Conservation (phyloP, 441 rosid species). For the Erodium moschatum region DNA sequence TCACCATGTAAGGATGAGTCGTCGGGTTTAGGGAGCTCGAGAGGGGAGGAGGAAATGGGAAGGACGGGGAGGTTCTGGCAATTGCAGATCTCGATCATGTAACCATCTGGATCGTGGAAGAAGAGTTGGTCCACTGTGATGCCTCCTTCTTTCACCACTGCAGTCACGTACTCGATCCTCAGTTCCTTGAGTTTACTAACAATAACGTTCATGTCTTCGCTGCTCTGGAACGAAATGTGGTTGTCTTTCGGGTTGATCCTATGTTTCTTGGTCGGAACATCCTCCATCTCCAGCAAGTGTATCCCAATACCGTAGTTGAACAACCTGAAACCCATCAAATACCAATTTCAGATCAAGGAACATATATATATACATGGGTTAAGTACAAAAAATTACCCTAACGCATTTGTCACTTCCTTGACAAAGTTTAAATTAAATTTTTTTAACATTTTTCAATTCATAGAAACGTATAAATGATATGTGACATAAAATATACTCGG, state of each 20-base stretch:
- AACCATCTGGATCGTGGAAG: conserved; percentile 23
- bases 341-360: background rate
- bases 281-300: conserved; percentile 20
- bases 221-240: conserved; percentile 23
- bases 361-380: too few species aligned
- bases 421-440: too few species aligned
- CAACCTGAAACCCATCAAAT: conserved; percentile 13
- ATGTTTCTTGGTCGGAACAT: conserved; percentile 16
- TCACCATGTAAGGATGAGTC: background rate
- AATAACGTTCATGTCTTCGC: conserved; percentile 14
- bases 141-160: conserved; percentile 20
- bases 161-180: conserved; percentile 20
- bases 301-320: conserved; percentile 23
- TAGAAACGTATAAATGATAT: too few species aligned
- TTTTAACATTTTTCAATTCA: too few species aligned
- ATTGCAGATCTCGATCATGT: conserved; percentile 25
- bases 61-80: conserved; percentile 23
- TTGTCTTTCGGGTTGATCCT: conserved; percentile 22
- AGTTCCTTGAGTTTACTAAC: conserved; percentile 10
- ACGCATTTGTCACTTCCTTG: too few species aligned
- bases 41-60: conserved; percentile 19
- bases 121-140: conserved; percentile 21
- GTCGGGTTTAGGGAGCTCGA: conserved; percentile 9
- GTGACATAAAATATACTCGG: too few species aligned
- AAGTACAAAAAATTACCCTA: too few species aligned